Evolutionary conservation across 108 stramenopile genomes (phyloP).

Genomic region (Nitzschia putrida): DNA sequence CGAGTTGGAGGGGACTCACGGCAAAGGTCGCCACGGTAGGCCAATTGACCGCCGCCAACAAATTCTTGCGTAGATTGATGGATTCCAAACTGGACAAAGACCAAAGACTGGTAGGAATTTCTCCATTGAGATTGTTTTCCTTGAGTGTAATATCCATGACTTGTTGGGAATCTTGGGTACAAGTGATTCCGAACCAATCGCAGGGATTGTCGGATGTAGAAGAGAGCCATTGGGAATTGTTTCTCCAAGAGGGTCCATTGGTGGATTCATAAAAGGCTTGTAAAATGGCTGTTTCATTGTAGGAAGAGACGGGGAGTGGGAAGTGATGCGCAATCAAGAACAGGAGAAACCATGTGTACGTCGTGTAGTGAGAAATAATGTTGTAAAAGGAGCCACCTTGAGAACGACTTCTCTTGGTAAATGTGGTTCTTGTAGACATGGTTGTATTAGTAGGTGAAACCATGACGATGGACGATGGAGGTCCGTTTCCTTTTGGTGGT

Average conservation of each 20-base stretch:
- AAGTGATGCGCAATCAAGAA: not conserved
- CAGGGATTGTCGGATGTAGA: not conserved
- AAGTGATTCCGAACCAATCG: conserved; percentile 23
- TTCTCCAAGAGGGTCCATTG: conserved; percentile 23
- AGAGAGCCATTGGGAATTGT: conserved; percentile 17
- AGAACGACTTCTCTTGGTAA: too few species aligned
- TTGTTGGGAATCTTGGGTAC: conserved; percentile 4
- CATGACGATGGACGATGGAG: too few species aligned
- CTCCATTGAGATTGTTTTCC: conserved; percentile 60
- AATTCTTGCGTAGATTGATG: conserved; percentile 15
- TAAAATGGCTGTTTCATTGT: conserved; percentile 21
- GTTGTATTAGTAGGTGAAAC: too few species aligned
- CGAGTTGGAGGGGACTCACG: conserved; percentile 2
- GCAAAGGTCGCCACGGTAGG: not conserved
- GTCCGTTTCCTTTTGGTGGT: too few species aligned
- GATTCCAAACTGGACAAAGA: not conserved
- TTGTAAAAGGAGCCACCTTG: too few species aligned
- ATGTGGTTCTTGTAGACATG: too few species aligned
- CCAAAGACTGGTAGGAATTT: conserved; percentile 37
- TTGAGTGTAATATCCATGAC: conserved; percentile 38
- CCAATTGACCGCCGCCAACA: not conserved
- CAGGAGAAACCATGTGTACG: not conserved
- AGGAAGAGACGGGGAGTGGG: not conserved
- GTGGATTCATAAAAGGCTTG: conserved; percentile 23
- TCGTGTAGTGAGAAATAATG: too few species aligned